These are phyloP conservation scores for Hsuehochloa calcarea DNA, from an alignment of 176 grass and related monocot species.

Conservation along the genomic window DNA sequence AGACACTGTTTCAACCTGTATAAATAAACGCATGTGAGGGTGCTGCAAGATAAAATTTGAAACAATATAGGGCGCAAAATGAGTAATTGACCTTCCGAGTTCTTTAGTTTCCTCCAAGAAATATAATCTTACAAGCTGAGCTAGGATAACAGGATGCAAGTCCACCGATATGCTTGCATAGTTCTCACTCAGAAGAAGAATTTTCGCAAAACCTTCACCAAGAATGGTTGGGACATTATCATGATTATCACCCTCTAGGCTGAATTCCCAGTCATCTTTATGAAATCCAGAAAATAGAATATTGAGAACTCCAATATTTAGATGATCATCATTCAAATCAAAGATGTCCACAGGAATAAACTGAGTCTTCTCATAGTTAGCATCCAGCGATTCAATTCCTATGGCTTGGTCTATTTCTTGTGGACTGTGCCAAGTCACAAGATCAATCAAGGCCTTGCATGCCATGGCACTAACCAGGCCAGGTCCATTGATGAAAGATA, in stretches of 20 bases:
- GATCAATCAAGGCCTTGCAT: conserved; percentile 81
- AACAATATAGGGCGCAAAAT: conserved; percentile 20
- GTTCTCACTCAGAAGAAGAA: conserved; percentile 75
- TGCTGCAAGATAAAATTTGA: not conserved
- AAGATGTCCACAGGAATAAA: conserved; percentile 57
- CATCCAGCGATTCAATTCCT: conserved; percentile 51
- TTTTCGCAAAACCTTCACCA: conserved; percentile 91
- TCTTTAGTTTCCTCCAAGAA: conserved; percentile 73
- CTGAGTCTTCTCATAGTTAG: conserved; percentile 39
- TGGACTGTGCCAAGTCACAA: conserved; percentile 80
- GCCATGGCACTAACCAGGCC: conserved; percentile 77
- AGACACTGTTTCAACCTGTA: conserved; percentile 91
- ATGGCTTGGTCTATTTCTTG: conserved; percentile 67
- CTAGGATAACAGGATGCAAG: conserved; percentile 66
- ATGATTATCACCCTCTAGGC: conserved; percentile 60
- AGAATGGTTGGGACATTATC: conserved; percentile 70
- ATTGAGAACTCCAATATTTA: conserved; percentile 64
- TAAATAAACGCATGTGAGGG: conserved; percentile 4
- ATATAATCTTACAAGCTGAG: conserved; percentile 65
- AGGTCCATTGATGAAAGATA: conserved; percentile 77
- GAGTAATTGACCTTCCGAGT: conserved; percentile 65
- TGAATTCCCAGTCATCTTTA: conserved; percentile 57
- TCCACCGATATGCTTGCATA: conserved; percentile 61
- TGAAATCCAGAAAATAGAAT: conserved; percentile 73
- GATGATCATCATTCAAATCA: conserved; percentile 60